Conservation (phyloP, 352 stramenopile genomes). For the Phytopythium boreale region DNA sequence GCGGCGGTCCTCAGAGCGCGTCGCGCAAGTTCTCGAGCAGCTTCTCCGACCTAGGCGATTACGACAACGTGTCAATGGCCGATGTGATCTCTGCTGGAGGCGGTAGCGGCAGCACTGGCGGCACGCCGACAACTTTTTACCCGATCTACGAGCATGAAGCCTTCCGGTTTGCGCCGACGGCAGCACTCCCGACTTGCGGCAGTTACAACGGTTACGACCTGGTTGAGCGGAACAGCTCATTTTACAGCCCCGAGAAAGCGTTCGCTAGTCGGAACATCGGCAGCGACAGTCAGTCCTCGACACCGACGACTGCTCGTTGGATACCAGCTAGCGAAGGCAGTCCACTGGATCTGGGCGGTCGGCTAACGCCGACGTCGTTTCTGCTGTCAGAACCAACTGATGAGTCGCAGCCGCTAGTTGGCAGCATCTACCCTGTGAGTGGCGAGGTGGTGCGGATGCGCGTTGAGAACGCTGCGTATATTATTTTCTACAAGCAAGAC, state of each 20-base stretch:
- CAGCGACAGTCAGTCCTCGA: constrained; percentile 4
- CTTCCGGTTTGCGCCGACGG: constrained; percentile 59
- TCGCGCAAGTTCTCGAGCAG: constrained; percentile 83
- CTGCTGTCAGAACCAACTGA: constrained; percentile 49
- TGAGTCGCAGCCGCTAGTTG: constrained; percentile 61
- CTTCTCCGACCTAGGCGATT: constrained; percentile 86
- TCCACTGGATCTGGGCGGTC: constrained; percentile 18
- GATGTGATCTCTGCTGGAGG: constrained; percentile 37
- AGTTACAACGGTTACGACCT: constrained; percentile 38
- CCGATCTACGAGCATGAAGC: constrained; percentile 77
- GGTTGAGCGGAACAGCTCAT: constrained; percentile 23
- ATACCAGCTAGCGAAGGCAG: constrained; percentile 4
- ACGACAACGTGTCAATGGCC: constrained; percentile 76
- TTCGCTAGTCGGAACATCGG: background rate
- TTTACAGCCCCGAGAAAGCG: constrained; percentile 8
- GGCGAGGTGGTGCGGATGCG: constrained; percentile 71
- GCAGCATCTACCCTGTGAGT: constrained; percentile 64
- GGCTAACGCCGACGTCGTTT: constrained; percentile 52
- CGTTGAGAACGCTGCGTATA: constrained; percentile 79
- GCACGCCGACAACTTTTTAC: constrained; percentile 63
- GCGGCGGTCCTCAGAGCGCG: constrained; percentile 35
- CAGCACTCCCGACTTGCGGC: constrained; percentile 7
- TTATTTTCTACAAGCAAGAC: constrained; percentile 84
- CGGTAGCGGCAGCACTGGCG: constrained; percentile 20
- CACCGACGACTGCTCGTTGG: constrained; percentile 5